Percentiles rank a stretch among this genome's conserved stretches.
Evolutionary conservation across 163 green algal genomes (phyloP).

Genomic region (Coccomyxa subellipsoidea): DNA sequence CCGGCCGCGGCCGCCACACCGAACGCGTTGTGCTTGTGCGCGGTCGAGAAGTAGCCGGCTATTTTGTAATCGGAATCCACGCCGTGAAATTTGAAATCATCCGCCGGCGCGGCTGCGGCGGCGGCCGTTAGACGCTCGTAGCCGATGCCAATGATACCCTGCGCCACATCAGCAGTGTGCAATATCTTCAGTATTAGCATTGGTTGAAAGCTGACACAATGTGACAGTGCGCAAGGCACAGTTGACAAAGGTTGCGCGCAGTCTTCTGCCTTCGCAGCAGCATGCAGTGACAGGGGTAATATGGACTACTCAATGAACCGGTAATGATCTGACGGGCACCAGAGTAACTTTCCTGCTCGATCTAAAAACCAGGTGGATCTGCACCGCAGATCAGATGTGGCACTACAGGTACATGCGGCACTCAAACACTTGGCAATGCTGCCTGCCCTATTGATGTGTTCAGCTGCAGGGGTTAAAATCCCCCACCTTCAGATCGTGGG

Average conservation of each 20-base stretch:
- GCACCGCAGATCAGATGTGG: too few relatives aligned
- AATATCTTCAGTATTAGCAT: not conserved
- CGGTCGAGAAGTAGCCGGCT: not conserved
- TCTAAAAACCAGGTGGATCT: too few relatives aligned
- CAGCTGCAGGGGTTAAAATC: not conserved
- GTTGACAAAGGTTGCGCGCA: too few relatives aligned
- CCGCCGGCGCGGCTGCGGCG: not conserved
- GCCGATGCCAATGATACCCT: not conserved
- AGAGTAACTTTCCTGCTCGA: too few relatives aligned
- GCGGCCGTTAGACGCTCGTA: not conserved
- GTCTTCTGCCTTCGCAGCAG: too few relatives aligned
- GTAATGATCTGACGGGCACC: too few relatives aligned
- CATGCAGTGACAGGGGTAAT: too few relatives aligned
- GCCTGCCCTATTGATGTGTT: not conserved
- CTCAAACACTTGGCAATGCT: too few relatives aligned
- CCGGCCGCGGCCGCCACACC: not conserved
- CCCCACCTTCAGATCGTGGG: not conserved
- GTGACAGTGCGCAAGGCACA: not conserved
- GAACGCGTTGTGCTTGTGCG: not conserved
- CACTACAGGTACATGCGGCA: too few relatives aligned
- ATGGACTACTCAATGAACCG: too few relatives aligned
- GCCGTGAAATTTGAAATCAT: not conserved
- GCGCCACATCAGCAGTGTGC: not conserved
- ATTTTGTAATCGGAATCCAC: not conserved
- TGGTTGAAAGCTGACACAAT: not conserved